Conservation (phyloP, 148 eudicot species). For the Rhododendron molle region DNA sequence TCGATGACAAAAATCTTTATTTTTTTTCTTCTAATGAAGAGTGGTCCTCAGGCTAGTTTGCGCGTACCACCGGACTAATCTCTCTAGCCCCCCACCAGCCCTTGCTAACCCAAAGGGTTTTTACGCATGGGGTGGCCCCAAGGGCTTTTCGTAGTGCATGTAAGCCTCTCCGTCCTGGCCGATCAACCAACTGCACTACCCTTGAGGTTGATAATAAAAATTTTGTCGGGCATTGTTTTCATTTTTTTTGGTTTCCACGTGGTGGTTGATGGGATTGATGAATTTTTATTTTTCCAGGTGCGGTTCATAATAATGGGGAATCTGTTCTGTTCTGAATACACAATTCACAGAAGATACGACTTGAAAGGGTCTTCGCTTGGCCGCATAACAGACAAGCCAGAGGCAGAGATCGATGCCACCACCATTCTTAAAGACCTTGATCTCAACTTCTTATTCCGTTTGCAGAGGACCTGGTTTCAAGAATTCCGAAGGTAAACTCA, state of each 20-base stretch:
- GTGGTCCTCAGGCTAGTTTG: no score
- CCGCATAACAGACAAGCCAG: conserved; percentile 82
- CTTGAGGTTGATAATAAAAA: neutral
- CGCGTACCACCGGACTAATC: no score
- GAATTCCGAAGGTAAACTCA: conserved; percentile 71
- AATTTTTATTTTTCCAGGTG: conserved; percentile 38
- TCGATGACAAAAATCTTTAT: no score
- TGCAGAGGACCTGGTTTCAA: conserved; percentile 88
- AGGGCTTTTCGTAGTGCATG: no score
- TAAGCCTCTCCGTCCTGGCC: no score
- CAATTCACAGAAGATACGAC: conserved; percentile 80
- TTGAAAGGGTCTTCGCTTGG: conserved; percentile 97
- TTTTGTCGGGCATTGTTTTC: neutral
- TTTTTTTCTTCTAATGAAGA: no score
- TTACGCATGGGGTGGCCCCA: no score
- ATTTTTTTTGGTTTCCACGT: neutral
- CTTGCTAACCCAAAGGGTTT: no score
- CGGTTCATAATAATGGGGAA: conserved; percentile 97
- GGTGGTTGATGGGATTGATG: neutral
- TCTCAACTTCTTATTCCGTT: conserved; percentile 75
- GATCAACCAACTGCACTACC: no score
- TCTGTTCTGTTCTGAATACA: conserved; percentile 67
- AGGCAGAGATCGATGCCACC: conserved; percentile 79
- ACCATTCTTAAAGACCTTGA: conserved; percentile 94
- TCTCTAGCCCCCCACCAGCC: no score